A percentile compares a stretch with the other conserved stretches of the same genome.
These are phyloP conservation scores for Nicotiana otophora DNA, from an alignment of 257 asterid species.

Conservation along the genomic window DNA sequence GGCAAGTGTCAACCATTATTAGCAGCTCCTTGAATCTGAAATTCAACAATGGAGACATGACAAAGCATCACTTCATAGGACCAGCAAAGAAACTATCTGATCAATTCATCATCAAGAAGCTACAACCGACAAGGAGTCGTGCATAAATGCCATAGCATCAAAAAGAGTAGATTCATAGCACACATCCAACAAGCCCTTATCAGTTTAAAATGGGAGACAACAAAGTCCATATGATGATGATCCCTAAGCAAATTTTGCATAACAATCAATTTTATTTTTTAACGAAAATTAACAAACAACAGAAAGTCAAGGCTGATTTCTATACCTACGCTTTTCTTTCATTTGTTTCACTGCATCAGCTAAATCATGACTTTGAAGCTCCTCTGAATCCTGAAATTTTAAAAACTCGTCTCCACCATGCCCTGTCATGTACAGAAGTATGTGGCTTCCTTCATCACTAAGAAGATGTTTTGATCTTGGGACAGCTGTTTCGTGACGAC, in stretches of 20 bases:
- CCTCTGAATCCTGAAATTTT: constrained; percentile 97
- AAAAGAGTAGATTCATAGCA: not conserved
- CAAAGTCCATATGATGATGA: not conserved
- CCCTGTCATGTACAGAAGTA: constrained; percentile 95
- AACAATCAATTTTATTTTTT: not conserved
- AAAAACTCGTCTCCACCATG: constrained; percentile 98
- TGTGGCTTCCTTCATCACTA: constrained; percentile 98
- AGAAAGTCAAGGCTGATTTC: not conserved
- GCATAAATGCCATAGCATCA: not conserved
- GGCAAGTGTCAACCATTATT: constrained; percentile 99
- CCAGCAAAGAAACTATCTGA: not conserved
- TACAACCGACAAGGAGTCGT: not conserved
- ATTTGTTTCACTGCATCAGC: constrained; percentile 98
- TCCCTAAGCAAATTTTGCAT: not conserved
- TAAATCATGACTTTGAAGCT: constrained; percentile 97
- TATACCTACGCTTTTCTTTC: constrained; percentile 93
- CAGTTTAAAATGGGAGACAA: not conserved
- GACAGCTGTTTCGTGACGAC: constrained; percentile 90
- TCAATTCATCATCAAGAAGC: not conserved
- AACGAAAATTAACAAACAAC: not conserved
- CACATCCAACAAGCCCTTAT: not conserved
- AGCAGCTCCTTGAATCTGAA: constrained; percentile 92
- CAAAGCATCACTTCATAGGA: constrained; percentile 11
- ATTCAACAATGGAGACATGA: constrained; percentile 16
- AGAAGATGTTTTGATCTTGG: constrained; percentile 95